Evolutionary conservation across 257 asterid genomes (phyloP).

Genomic region (Coffea canephora): DNA sequence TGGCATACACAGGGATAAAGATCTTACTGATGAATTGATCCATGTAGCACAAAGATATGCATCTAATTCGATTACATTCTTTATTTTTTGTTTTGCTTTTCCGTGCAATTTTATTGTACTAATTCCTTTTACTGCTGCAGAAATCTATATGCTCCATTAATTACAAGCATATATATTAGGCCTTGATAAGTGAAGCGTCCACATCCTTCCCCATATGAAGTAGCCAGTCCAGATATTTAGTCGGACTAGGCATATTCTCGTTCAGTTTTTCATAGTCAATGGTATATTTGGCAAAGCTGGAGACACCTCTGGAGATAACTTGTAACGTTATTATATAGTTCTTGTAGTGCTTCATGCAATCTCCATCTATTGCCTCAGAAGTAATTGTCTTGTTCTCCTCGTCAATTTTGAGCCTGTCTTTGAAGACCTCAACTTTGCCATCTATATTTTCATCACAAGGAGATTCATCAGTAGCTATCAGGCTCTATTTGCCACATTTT

Average conservation of each 20-base stretch:
- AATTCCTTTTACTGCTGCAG: too few species aligned
- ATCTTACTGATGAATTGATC: too few species aligned
- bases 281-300: not conserved
- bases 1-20: too few species aligned
- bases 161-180: not conserved
- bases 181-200: not conserved
- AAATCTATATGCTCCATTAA: not conserved
- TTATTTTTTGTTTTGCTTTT: too few species aligned
- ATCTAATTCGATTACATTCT: too few species aligned
- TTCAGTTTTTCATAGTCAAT: not conserved
- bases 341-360: slow-evolving; percentile 8
- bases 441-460: not conserved
- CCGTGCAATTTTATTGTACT: not conserved
- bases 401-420: not conserved
- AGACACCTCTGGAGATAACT: not conserved
- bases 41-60: too few species aligned
- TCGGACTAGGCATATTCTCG: not conserved
- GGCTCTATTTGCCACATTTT: not conserved
- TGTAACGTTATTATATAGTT: not conserved
- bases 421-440: slow-evolving; percentile 1
- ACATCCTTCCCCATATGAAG: not conserved
- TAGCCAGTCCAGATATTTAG: not conserved
- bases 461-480: not conserved
- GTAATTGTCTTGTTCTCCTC: not conserved
- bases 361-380: not conserved